Conservation (phyloP, 495 filamentous ascomycete genomes). For the Penicillium canariense region DNA sequence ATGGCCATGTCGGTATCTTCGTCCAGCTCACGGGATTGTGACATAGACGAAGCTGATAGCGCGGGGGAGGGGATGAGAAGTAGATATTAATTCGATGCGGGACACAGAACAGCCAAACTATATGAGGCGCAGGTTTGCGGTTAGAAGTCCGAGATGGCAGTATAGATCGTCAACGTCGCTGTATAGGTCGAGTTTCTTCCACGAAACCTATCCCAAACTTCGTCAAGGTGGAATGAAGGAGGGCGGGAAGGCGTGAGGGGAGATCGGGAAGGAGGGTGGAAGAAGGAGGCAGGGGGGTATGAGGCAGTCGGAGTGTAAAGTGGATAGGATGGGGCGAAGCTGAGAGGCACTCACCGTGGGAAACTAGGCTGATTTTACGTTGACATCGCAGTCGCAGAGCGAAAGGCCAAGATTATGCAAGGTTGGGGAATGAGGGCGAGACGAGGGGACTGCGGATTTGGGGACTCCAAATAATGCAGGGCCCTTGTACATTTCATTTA, state of each 20-base stretch:
- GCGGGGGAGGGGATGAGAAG: not conserved
- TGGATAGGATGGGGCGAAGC: not conserved
- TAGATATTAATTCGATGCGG: not conserved
- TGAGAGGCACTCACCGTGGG: conserved; percentile 17
- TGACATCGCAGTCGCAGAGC: conserved; percentile 21
- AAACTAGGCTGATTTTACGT: conserved; percentile 26
- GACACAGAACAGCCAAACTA: not conserved
- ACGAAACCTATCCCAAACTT: not conserved
- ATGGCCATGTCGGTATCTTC: conserved; percentile 46
- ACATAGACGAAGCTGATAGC: conserved; percentile 33
- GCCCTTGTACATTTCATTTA: conserved; percentile 25
- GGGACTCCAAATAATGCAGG: conserved; percentile 27
- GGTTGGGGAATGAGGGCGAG: conserved; percentile 27
- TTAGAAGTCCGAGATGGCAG: not conserved
- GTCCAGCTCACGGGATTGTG: conserved; percentile 36
- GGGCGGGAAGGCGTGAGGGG: not conserved
- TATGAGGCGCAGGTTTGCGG: not conserved
- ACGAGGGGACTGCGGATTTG: conserved; percentile 17
- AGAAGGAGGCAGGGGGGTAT: not conserved
- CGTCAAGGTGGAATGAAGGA: not conserved
- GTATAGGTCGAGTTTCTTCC: not conserved
- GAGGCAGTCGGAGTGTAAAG: not conserved
- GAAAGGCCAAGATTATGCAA: conserved; percentile 31
- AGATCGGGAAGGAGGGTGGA: not conserved
- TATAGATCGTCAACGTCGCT: not conserved